Percentiles rank a stretch among this genome's conserved stretches.
phyloP scores from a whole-genome alignment of 768 basidiomycete genomes.

The Mycena filopes region DNA sequence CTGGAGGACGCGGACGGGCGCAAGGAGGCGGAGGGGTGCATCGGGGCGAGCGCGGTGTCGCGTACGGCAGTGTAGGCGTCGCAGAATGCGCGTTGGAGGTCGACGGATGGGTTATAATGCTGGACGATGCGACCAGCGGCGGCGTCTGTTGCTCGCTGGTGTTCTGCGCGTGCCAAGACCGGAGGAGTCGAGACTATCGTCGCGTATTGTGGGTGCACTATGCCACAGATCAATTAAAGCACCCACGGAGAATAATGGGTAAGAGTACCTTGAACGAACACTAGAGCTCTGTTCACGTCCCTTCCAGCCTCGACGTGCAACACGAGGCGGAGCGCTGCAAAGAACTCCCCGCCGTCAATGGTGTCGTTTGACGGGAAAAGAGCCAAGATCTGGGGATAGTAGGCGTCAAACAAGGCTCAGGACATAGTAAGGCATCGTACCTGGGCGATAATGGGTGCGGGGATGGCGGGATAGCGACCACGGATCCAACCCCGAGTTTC shows the following conservation, averaged over 20 bases:
- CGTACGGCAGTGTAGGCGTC: conserved; percentile 18
- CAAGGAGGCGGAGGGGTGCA: conserved; percentile 52
- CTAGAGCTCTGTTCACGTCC: conserved; percentile 70
- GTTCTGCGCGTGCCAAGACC: conserved; percentile 30
- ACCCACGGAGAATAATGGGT: not conserved
- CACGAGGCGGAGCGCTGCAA: conserved; percentile 76
- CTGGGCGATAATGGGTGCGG: conserved; percentile 64
- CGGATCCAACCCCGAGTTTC: conserved; percentile 82
- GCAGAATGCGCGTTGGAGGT: conserved; percentile 23
- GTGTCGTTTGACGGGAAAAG: conserved; percentile 71
- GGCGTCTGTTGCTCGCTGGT: too few relatives aligned
- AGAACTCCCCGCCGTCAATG: conserved; percentile 78
- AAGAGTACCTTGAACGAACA: conserved; percentile 78
- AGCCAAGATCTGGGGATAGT: conserved; percentile 75
- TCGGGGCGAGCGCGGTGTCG: conserved; percentile 50
- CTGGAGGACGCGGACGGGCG: conserved; percentile 7
- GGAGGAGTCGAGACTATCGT: conserved; percentile 28
- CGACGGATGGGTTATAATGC: conserved; percentile 8
- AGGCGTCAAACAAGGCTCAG: not conserved
- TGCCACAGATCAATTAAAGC: conserved; percentile 4
- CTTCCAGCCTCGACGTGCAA: conserved; percentile 70
- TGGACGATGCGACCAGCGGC: not conserved
- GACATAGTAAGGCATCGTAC: conserved; percentile 51
- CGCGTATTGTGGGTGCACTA: conserved; percentile 34
- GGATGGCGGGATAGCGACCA: conserved; percentile 70